Evolutionary conservation across 768 basidiomycete species (phyloP).

Genomic region (Mycena polygramma): DNA sequence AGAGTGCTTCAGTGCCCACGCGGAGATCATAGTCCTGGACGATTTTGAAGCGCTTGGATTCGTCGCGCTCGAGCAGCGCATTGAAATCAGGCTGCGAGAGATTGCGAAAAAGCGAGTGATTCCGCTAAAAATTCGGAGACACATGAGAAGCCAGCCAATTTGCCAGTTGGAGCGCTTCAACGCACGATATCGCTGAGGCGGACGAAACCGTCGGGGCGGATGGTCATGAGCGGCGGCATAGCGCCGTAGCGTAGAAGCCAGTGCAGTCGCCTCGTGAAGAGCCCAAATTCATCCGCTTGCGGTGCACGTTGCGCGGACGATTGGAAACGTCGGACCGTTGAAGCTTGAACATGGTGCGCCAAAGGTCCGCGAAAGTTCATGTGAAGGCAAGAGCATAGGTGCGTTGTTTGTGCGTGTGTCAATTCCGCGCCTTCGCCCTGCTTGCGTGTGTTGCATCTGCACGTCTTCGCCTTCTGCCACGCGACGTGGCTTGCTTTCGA

Average conservation of each 20-base stretch:
- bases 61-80: slow-evolving; percentile 34
- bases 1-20: slow-evolving; percentile 37
- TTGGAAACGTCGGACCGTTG: background rate
- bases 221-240: slow-evolving; percentile 64
- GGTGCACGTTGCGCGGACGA: background rate
- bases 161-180: slow-evolving; percentile 23
- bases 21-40: slow-evolving; percentile 43
- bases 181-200: slow-evolving; percentile 79
- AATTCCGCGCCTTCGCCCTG: background rate
- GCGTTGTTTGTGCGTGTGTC: background rate
- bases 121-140: background rate
- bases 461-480: background rate
- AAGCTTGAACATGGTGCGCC: background rate
- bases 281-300: background rate
- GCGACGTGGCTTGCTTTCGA: slow-evolving; percentile 27
- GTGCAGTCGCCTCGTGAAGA: slow-evolving; percentile 19
- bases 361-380: slow-evolving; percentile 14
- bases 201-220: slow-evolving; percentile 84
- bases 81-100: slow-evolving; percentile 32
- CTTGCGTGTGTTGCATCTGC: background rate
- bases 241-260: slow-evolving; percentile 86
- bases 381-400: background rate
- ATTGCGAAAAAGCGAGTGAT: slow-evolving; percentile 2
- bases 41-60: slow-evolving; percentile 41
- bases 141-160: background rate